Evolutionary conservation across 805 yeast species (phyloP).

Genomic region (Zygosaccharomyces gambellarensis): DNA sequence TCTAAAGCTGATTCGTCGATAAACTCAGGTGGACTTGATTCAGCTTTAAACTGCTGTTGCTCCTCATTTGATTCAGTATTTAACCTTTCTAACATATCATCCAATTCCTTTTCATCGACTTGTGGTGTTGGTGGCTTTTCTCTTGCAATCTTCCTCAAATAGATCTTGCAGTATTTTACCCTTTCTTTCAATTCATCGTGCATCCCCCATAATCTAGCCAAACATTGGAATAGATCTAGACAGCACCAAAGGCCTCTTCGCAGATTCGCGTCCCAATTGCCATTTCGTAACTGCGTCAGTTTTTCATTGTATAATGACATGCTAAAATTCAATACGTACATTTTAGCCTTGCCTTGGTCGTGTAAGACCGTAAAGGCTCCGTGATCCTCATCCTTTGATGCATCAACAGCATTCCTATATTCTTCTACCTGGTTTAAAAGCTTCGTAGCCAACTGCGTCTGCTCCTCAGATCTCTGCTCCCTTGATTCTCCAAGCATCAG

Average conservation of each 20-base stretch:
- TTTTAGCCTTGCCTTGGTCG: constrained; percentile 55
- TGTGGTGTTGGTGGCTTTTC: constrained; percentile 10
- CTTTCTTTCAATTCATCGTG: constrained; percentile 18
- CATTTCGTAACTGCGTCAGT: constrained; percentile 44
- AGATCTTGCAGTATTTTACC: constrained; percentile 29
- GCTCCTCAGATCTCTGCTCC: constrained; percentile 54
- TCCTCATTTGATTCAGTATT: constrained; percentile 7
- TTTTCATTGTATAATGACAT: constrained; percentile 50
- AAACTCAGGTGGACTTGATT: constrained; percentile 5
- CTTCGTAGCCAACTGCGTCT: constrained; percentile 53
- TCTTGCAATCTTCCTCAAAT: constrained; percentile 24
- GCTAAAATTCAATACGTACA: constrained; percentile 54
- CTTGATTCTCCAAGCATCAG: constrained; percentile 47
- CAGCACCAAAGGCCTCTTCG: constrained; percentile 33
- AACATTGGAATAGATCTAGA: constrained; percentile 23
- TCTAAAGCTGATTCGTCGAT: background rate
- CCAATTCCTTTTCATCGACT: constrained; percentile 6
- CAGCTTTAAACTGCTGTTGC: background rate
- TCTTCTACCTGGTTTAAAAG: constrained; percentile 70
- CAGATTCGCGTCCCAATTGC: constrained; percentile 37
- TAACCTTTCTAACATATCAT: constrained; percentile 8
- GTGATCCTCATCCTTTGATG: constrained; percentile 26
- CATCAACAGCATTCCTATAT: constrained; percentile 39
- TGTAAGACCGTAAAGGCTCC: constrained; percentile 43
- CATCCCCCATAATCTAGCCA: constrained; percentile 26